A percentile compares a stretch with the other conserved stretches of the same genome.
These are phyloP conservation scores for Mycena rebaudengoi DNA, from an alignment of 768 basidiomycete genomes.

Conservation along the genomic window DNA sequence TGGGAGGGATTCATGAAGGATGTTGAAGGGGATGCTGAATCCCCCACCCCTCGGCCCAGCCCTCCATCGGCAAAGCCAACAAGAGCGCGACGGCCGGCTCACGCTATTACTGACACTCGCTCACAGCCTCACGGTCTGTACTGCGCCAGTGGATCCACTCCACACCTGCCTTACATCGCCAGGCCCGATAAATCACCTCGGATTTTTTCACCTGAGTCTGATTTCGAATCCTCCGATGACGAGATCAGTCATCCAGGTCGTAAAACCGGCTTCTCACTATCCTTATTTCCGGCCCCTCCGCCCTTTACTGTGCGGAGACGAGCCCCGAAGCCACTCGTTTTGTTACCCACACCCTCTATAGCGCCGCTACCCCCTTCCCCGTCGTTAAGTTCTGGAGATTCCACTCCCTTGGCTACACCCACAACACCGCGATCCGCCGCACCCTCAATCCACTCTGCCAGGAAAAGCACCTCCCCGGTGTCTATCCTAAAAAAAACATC, in stretches of 20 bases:
- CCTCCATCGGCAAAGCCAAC: no score
- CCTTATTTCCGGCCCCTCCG: conserved; percentile 50
- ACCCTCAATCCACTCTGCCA: conserved; percentile 5
- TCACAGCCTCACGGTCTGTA: conserved; percentile 2
- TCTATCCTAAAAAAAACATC: conserved; percentile 36
- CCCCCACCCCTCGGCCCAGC: background rate
- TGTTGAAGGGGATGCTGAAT: conserved; percentile 22
- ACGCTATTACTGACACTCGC: background rate
- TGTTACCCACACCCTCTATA: conserved; percentile 39
- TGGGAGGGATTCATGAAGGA: conserved; percentile 41
- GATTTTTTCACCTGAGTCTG: no score
- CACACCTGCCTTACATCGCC: background rate
- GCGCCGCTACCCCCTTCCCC: conserved; percentile 44
- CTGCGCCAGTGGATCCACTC: conserved; percentile 8
- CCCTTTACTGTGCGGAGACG: conserved; percentile 47
- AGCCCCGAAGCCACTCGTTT: conserved; percentile 46
- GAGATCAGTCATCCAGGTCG: background rate
- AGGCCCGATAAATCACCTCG: conserved; percentile 14
- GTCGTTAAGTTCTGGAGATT: conserved; percentile 43
- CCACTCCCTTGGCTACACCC: conserved; percentile 54
- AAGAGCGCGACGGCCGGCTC: no score
- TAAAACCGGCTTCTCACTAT: conserved; percentile 30
- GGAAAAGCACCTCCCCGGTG: conserved; percentile 21
- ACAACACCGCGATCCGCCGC: conserved; percentile 40
- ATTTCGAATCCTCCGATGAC: conserved; percentile 32